Conservation (phyloP, 805 yeast species). For the Komagataella mondaviorum region DNA sequence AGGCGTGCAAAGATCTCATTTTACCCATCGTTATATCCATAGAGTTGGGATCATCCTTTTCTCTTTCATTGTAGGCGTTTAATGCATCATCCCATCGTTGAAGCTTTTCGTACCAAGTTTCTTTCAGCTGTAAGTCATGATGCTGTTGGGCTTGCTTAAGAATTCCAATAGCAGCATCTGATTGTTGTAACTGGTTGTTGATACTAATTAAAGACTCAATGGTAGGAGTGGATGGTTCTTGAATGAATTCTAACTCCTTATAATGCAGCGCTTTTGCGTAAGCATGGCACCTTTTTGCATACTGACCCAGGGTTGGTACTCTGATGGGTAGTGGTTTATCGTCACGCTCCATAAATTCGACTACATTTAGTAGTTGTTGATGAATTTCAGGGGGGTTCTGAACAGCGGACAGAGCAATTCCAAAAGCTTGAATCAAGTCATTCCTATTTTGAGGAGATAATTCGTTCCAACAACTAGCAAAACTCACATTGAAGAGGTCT, state of each 20-base stretch:
- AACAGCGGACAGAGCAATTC: slow-evolving; percentile 78
- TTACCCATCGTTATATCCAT: slow-evolving; percentile 93
- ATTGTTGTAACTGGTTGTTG: slow-evolving; percentile 88
- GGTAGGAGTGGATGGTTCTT: slow-evolving; percentile 83
- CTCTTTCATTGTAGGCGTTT: slow-evolving; percentile 76
- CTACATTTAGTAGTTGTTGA: slow-evolving; percentile 77
- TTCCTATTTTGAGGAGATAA: slow-evolving; percentile 81
- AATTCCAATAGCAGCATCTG: slow-evolving; percentile 97
- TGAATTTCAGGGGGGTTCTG: slow-evolving; percentile 93
- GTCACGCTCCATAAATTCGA: slow-evolving; percentile 96
- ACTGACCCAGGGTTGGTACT: slow-evolving; percentile 79
- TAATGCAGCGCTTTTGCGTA: slow-evolving; percentile 96
- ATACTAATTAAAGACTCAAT: slow-evolving; percentile 87
- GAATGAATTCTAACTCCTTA: slow-evolving; percentile 87
- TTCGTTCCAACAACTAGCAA: slow-evolving; percentile 93
- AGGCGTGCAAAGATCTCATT: slow-evolving; percentile 93
- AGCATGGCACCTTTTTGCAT: slow-evolving; percentile 92
- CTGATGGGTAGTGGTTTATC: slow-evolving; percentile 89
- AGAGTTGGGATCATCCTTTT: slow-evolving; percentile 46
- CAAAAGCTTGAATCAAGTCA: slow-evolving; percentile 73
- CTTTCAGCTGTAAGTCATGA: slow-evolving; percentile 83
- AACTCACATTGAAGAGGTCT: slow-evolving; percentile 87
- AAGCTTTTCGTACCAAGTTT: slow-evolving; percentile 94
- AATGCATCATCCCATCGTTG: slow-evolving; percentile 98
- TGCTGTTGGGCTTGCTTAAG: slow-evolving; percentile 87